These are phyloP conservation scores for Isatis lusitanica DNA, from an alignment of 441 rosid species.

Conservation along the genomic window DNA sequence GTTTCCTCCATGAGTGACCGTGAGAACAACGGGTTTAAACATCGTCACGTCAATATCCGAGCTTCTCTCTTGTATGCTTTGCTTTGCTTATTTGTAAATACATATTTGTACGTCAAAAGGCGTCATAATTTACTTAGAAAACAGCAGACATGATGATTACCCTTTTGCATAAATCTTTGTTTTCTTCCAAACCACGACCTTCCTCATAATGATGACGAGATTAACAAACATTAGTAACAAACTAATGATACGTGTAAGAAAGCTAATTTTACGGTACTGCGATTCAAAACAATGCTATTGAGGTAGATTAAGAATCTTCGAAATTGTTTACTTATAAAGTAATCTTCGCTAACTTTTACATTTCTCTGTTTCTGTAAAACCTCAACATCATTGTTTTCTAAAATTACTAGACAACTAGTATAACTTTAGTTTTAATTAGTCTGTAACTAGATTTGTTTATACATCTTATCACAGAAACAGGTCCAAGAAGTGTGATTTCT, in stretches of 20 bases:
- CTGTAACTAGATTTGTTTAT: background rate
- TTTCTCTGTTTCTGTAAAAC: too few relatives aligned
- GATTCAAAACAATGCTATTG: too few relatives aligned
- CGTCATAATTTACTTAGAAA: constrained; percentile 1
- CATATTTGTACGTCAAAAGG: constrained; percentile 11
- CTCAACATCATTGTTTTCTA: too few relatives aligned
- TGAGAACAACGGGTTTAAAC: constrained; percentile 2
- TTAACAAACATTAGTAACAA: background rate
- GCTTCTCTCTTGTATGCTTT: background rate
- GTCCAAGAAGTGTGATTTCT: background rate
- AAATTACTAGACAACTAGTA: background rate
- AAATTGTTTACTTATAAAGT: too few relatives aligned
- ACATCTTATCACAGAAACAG: background rate
- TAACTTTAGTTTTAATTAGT: background rate
- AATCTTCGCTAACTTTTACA: too few relatives aligned
- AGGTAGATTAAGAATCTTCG: too few relatives aligned
- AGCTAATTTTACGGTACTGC: background rate
- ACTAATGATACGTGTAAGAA: background rate
- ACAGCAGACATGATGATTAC: constrained; percentile 18
- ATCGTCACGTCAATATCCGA: constrained; percentile 1
- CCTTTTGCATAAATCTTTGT: background rate
- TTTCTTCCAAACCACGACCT: background rate
- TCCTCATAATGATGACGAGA: background rate
- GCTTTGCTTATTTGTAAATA: constrained; percentile 11
- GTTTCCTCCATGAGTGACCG: background rate